These are phyloP conservation scores for Rosellinia necatrix DNA, from an alignment of 2,329 filamentous ascomycete species.

Conservation along the genomic window DNA sequence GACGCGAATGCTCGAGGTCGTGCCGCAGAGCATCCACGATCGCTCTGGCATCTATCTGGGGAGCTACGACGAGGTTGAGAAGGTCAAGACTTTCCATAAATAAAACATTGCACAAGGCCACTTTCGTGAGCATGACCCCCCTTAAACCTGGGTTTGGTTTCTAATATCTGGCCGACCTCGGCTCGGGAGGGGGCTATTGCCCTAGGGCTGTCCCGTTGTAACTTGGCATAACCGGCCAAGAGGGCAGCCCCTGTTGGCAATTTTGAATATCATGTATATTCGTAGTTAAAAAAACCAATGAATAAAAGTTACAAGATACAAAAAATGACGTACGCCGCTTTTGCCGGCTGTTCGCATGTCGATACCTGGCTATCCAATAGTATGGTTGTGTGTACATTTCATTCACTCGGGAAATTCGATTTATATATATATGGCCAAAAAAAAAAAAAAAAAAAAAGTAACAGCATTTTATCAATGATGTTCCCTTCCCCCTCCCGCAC, in stretches of 20 bases:
- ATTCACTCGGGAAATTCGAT: too few species aligned
- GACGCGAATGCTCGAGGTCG: slow-evolving; percentile 85
- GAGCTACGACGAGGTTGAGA: slow-evolving; percentile 92
- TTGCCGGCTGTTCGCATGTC: too few species aligned
- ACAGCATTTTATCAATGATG: too few species aligned
- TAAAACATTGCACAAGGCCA: slow-evolving; percentile 24
- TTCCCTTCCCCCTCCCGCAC: too few species aligned
- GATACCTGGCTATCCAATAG: too few species aligned
- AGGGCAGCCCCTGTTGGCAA: not conserved
- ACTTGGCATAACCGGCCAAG: not conserved
- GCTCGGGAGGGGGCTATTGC: not conserved
- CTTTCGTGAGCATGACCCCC: not conserved
- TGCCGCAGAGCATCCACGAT: slow-evolving; percentile 93
- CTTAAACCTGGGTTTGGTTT: not conserved
- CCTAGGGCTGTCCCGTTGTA: not conserved
- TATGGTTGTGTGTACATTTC: too few species aligned
- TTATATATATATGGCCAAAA: too few species aligned
- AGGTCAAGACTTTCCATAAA: slow-evolving; percentile 85
- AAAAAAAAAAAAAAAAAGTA: too few species aligned
- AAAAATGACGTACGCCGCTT: too few species aligned
- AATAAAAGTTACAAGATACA: too few species aligned
- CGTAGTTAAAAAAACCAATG: too few species aligned
- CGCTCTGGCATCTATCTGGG: slow-evolving; percentile 95
- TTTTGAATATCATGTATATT: not conserved
- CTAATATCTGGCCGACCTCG: not conserved